Percentiles rank a stretch among this genome's conserved stretches.
phyloP scores from a whole-genome alignment of 2,329 filamentous ascomycete genomes.

The Fusarium pseudonygamai region DNA sequence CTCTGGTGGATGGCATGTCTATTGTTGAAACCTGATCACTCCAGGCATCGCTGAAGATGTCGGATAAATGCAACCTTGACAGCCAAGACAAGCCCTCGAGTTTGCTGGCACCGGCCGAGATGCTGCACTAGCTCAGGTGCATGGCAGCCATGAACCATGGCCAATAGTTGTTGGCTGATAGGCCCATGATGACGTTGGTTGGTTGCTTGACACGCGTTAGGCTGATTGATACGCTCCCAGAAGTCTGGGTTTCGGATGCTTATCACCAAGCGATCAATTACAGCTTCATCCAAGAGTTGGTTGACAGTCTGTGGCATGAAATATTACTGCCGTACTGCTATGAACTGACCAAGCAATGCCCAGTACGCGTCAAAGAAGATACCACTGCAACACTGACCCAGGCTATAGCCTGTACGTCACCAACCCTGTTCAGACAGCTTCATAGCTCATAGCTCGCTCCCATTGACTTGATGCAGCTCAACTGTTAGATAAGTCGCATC shows the following conservation, averaged over 20 bases:
- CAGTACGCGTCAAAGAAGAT: background rate
- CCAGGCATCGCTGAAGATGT: slow-evolving; percentile 8
- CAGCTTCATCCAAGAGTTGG: background rate
- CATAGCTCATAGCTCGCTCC: background rate
- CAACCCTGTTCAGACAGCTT: background rate
- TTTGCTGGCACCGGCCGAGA: slow-evolving; percentile 15
- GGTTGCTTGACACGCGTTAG: background rate
- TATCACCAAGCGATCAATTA: slow-evolving; percentile 4
- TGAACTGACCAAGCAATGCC: background rate
- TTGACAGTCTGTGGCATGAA: background rate
- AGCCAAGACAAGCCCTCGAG: slow-evolving; percentile 6
- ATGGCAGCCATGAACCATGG: background rate
- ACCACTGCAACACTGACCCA: background rate
- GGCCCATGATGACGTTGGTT: slow-evolving; percentile 18
- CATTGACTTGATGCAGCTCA: background rate
- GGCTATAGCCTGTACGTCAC: background rate
- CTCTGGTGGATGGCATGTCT: background rate
- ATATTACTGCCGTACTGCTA: slow-evolving; percentile 16
- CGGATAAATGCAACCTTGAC: slow-evolving; percentile 19
- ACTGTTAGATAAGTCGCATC: slow-evolving; percentile 1
- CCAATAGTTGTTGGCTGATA: slow-evolving; percentile 8
- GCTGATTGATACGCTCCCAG: slow-evolving; percentile 1
- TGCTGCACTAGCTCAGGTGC: slow-evolving; percentile 10
- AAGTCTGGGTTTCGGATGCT: background rate
- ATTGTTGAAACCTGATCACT: background rate